These are phyloP conservation scores for Zizania latifolia DNA, from an alignment of 176 grass and related monocot genomes.

Conservation along the genomic window DNA sequence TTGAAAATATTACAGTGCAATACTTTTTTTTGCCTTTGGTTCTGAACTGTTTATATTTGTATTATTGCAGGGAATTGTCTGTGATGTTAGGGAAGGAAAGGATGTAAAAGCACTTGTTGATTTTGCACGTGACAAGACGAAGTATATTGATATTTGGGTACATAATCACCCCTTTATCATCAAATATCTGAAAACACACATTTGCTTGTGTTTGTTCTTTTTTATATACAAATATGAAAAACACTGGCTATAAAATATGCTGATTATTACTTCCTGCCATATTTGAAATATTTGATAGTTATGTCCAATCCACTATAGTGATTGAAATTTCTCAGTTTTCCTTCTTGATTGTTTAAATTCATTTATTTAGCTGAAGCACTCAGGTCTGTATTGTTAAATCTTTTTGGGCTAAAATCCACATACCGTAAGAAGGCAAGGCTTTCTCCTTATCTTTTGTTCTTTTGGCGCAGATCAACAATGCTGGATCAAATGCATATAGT, in stretches of 20 bases:
- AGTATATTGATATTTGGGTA: conserved; percentile 97
- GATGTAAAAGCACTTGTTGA: conserved; percentile 84
- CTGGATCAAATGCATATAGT: conserved; percentile 98
- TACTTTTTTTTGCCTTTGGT: background rate
- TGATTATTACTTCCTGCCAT: background rate
- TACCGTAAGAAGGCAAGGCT: background rate
- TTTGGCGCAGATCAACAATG: conserved; percentile 85
- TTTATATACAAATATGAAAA: background rate
- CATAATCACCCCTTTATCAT: background rate
- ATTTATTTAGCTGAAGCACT: background rate
- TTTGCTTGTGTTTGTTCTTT: background rate
- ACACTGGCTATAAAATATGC: background rate
- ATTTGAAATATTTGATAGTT: conserved; percentile 7
- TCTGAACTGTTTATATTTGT: conserved; percentile 18
- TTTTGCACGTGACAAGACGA: conserved; percentile 59
- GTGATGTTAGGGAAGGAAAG: conserved; percentile 91
- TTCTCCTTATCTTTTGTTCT: conserved; percentile 11
- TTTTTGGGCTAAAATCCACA: background rate
- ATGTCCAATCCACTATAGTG: background rate
- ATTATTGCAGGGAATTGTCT: conserved; percentile 59
- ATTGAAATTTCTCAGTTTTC: background rate
- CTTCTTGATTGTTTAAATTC: background rate
- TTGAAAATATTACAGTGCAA: conserved; percentile 1
- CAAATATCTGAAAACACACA: background rate
- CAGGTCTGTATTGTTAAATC: background rate